Percentiles rank a stretch among this genome's conserved stretches.
Conservation (phyloP, 179 eudicot species). For the Beta macrorhiza region DNA sequence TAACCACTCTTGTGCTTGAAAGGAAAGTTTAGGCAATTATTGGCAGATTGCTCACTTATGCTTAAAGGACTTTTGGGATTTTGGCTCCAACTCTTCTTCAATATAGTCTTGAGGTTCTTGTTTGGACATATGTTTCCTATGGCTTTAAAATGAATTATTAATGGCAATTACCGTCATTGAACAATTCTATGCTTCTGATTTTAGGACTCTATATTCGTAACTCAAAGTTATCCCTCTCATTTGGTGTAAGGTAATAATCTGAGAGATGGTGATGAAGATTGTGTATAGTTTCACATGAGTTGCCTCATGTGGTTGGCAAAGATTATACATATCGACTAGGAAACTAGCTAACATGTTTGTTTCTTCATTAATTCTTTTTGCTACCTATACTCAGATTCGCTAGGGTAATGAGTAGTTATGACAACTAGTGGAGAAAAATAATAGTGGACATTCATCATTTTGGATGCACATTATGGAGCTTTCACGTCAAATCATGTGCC, state of each 20-base stretch:
- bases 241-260: too few relatives aligned
- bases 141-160: neutral
- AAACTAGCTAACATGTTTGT: neutral
- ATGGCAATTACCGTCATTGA: neutral
- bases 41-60: neutral
- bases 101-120: neutral
- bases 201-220: neutral
- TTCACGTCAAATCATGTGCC: too few relatives aligned
- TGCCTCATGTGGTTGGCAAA: too few relatives aligned
- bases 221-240: neutral
- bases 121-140: neutral
- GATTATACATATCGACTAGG: too few relatives aligned
- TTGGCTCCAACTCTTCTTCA: neutral
- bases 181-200: neutral
- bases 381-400: too few relatives aligned
- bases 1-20: neutral
- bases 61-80: neutral
- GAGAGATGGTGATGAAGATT: too few relatives aligned
- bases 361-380: too few relatives aligned
- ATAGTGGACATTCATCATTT: too few relatives aligned
- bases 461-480: too few relatives aligned
- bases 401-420: too few relatives aligned
- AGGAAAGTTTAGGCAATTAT: neutral
- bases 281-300: too few relatives aligned
- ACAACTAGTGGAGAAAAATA: too few relatives aligned